Evolutionary conservation across 352 stramenopile genomes (phyloP).

Genomic region (Peronospora belbahrii): DNA sequence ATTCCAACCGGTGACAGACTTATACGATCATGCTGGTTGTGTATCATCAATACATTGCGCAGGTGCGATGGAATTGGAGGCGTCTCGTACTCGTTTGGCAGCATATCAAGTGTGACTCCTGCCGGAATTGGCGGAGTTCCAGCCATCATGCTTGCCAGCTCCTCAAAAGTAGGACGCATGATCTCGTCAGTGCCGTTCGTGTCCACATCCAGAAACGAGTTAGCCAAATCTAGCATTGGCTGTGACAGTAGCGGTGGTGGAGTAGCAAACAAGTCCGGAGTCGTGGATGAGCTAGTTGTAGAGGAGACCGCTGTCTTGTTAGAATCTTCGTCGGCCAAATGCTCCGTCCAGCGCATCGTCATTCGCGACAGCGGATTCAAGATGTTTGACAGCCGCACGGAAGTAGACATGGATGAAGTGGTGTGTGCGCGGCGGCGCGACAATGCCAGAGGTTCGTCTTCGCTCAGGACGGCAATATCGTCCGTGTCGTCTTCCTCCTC

Average conservation of each 20-base stretch:
- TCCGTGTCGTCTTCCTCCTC: constrained; percentile 26
- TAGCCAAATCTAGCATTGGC: constrained; percentile 29
- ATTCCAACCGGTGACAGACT: constrained; percentile 5
- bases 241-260: constrained; percentile 23
- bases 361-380: constrained; percentile 45
- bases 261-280: constrained; percentile 19
- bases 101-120: constrained; percentile 40
- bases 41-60: constrained; percentile 12
- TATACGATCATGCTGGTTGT: constrained; percentile 19
- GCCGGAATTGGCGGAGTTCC: constrained; percentile 43
- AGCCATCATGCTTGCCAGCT: constrained; percentile 25
- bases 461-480: constrained; percentile 31
- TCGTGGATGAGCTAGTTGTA: constrained; percentile 20
- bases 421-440: constrained; percentile 43
- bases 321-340: constrained; percentile 4
- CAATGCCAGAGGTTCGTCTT: constrained; percentile 24
- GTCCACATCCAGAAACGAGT: constrained; percentile 50
- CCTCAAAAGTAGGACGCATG: constrained; percentile 36
- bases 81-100: constrained; percentile 33
- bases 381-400: constrained; percentile 24
- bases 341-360: constrained; percentile 34
- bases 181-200: constrained; percentile 39
- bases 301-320: constrained; percentile 13
- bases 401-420: constrained; percentile 26
- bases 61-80: constrained; percentile 32